phyloP scores from a whole-genome alignment of 768 basidiomycete species.

The Candolleomyces eurysporus region DNA sequence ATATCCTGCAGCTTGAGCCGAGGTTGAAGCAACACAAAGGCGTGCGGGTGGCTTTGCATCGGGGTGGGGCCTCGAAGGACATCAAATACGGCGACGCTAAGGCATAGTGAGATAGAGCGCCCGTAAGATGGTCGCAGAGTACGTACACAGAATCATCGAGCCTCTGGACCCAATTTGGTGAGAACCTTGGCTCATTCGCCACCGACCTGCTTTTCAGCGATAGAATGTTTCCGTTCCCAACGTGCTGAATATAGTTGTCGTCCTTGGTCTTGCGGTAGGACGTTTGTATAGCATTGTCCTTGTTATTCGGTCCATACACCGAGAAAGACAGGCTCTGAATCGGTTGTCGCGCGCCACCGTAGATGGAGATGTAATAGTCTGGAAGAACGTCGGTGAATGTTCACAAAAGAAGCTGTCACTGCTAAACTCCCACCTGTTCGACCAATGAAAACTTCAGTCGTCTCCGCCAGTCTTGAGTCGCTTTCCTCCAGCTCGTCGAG shows the following conservation, averaged over 20 bases:
- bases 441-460: conserved; percentile 49
- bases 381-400: background rate
- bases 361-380: conserved; percentile 92
- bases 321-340: conserved; percentile 88
- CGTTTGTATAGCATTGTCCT: conserved; percentile 70
- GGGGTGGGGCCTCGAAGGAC: conserved; percentile 46
- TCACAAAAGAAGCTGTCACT: background rate
- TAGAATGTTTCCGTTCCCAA: conserved; percentile 76
- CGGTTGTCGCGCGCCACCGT: conserved; percentile 52
- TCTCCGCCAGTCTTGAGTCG: conserved; percentile 33
- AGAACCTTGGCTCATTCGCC: conserved; percentile 22
- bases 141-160: conserved; percentile 72
- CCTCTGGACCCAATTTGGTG: conserved; percentile 54
- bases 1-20: conserved; percentile 73
- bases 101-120: background rate
- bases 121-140: background rate
- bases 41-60: conserved; percentile 32
- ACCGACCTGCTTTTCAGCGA: conserved; percentile 54
- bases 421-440: conserved; percentile 41
- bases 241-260: conserved; percentile 75
- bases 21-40: conserved; percentile 88
- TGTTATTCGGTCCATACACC: conserved; percentile 89
- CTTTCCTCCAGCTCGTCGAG: conserved; percentile 44
- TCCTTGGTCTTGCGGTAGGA: conserved; percentile 78
- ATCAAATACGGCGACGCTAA: conserved; percentile 82